Conservation (phyloP, 2,329 filamentous ascomycete species). For the Samsoniella hepiali region DNA sequence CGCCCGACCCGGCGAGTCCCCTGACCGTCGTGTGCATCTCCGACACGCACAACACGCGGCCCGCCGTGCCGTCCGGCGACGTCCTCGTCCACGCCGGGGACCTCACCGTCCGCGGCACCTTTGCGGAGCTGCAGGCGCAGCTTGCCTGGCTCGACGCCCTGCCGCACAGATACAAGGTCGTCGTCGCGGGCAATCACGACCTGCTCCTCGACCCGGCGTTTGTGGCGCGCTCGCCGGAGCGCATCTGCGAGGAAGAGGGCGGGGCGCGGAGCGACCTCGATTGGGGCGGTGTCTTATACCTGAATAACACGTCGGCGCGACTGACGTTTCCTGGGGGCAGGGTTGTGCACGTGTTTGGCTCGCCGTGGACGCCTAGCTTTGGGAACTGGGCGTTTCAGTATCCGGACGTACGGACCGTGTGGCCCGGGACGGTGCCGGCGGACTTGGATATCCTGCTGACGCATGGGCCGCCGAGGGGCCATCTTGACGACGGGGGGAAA, state of each 20-base stretch:
- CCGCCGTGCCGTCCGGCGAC: conserved; percentile 40
- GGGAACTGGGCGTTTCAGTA: conserved; percentile 44
- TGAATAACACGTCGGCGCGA: conserved; percentile 29
- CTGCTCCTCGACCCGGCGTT: conserved; percentile 29
- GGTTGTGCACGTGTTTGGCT: conserved; percentile 34
- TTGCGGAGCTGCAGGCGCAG: conserved; percentile 37
- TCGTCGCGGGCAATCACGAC: conserved; percentile 48
- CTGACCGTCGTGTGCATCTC: conserved; percentile 41
- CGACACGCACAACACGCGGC: conserved; percentile 42
- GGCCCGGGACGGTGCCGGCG: conserved; percentile 24
- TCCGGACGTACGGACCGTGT: conserved; percentile 26
- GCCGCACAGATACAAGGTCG: conserved; percentile 41
- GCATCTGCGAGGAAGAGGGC: conserved; percentile 18
- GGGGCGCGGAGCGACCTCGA: conserved; percentile 22
- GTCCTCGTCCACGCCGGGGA: conserved; percentile 48
- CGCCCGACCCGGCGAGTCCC: conserved; percentile 4
- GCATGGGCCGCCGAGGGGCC: conserved; percentile 35
- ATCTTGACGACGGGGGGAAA: conserved; percentile 33
- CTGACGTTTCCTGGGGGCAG: conserved; percentile 28
- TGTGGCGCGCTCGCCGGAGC: conserved; percentile 3
- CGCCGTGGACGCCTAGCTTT: conserved; percentile 30
- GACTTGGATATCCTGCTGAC: conserved; percentile 37
- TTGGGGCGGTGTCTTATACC: conserved; percentile 35
- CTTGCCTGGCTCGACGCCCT: conserved; percentile 40
- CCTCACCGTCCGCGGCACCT: conserved; percentile 40